Conservation (phyloP, 768 basidiomycete species). For the Termitomyces sp. region DNA sequence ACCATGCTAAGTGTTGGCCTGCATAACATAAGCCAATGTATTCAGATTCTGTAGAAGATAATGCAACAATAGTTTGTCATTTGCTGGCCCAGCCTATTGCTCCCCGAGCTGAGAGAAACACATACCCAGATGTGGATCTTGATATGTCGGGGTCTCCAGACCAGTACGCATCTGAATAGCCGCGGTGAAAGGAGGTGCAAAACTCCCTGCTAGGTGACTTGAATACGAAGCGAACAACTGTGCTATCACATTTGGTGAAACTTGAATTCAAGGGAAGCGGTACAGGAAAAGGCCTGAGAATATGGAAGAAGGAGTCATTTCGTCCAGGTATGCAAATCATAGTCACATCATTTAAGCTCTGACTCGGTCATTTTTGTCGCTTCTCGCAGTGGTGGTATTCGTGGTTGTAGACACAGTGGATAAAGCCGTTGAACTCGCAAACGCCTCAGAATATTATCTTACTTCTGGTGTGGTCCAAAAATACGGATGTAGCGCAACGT, state of each 20-base stretch:
- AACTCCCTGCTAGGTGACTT: slow-evolving; percentile 40
- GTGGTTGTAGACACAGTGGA: slow-evolving; percentile 40
- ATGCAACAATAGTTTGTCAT: too few species aligned
- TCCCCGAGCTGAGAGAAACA: too few species aligned
- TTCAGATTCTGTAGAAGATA: too few species aligned
- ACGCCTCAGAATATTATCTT: slow-evolving; percentile 47
- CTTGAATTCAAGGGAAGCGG: slow-evolving; percentile 25
- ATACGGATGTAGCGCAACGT: slow-evolving; percentile 35
- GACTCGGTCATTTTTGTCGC: background rate
- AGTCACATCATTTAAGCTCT: background rate
- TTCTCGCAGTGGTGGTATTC: slow-evolving; percentile 33
- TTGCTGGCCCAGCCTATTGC: too few species aligned
- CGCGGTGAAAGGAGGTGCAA: slow-evolving; percentile 39
- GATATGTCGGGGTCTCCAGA: too few species aligned
- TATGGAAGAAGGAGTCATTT: slow-evolving; percentile 59
- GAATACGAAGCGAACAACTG: slow-evolving; percentile 28
- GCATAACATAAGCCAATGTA: too few species aligned
- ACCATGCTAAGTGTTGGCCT: too few species aligned
- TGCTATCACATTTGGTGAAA: slow-evolving; percentile 47
- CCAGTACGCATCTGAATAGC: too few species aligned
- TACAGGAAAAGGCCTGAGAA: slow-evolving; percentile 33
- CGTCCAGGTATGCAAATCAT: slow-evolving; percentile 39
- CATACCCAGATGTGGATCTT: too few species aligned
- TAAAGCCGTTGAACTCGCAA: slow-evolving; percentile 52
- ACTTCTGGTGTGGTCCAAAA: slow-evolving; percentile 44